phyloP scores from a whole-genome alignment of 208 protist species.

The Endotrypanum monterogeii region DNA sequence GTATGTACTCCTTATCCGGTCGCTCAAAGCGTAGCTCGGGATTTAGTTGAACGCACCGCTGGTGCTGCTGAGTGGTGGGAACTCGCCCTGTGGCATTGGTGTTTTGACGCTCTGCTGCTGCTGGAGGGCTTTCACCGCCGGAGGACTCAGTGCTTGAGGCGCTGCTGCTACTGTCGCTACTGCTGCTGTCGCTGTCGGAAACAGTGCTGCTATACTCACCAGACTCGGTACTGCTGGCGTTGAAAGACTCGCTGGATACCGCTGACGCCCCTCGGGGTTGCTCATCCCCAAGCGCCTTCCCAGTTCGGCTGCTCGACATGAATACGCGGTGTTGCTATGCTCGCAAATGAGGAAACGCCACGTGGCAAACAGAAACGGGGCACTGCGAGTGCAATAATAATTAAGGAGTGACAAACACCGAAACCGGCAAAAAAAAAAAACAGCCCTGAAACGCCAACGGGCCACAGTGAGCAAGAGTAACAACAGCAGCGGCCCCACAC shows the following conservation, averaged over 20 bases:
- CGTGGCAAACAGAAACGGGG: background rate
- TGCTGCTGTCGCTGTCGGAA: constrained; percentile 25
- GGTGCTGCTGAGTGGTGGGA: constrained; percentile 4
- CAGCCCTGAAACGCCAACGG: background rate
- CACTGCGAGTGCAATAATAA: too few species aligned
- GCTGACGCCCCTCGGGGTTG: background rate
- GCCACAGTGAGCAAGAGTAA: background rate
- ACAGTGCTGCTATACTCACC: constrained; percentile 16
- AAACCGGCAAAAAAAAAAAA: constrained; percentile 10
- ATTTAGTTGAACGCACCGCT: constrained; percentile 52
- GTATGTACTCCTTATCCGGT: constrained; percentile 76
- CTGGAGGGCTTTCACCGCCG: constrained; percentile 5
- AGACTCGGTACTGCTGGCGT: constrained; percentile 26
- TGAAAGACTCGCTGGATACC: constrained; percentile 26
- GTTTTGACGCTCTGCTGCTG: constrained; percentile 3
- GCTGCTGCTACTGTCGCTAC: constrained; percentile 15
- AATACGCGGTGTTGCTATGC: background rate
- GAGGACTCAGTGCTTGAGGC: constrained; percentile 12
- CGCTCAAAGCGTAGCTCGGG: constrained; percentile 62
- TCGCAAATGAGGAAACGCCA: background rate
- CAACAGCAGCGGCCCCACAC: background rate
- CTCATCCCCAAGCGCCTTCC: background rate
- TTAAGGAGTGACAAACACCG: background rate
- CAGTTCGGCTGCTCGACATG: constrained; percentile 6
- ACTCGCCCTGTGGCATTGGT: constrained; percentile 5